Conservation (phyloP, 805 yeast genomes). For the Yamadazyma laniorum region DNA sequence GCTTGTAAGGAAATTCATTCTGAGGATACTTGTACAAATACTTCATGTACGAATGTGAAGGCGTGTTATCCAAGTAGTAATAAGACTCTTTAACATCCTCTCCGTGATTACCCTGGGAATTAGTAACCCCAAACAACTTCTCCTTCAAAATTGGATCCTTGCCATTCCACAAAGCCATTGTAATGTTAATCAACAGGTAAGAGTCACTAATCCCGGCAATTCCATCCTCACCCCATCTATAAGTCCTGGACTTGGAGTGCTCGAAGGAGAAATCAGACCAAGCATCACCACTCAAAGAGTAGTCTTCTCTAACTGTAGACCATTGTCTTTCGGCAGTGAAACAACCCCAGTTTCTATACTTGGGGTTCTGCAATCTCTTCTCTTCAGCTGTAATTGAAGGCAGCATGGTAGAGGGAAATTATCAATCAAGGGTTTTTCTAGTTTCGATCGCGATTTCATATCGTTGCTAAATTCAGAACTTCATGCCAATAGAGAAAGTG, state of each 20-base stretch:
- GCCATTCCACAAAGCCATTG: slow-evolving; percentile 92
- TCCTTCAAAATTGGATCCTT: slow-evolving; percentile 83
- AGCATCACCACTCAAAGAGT: slow-evolving; percentile 82
- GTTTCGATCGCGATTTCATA: slow-evolving; percentile 5
- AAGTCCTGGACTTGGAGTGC: slow-evolving; percentile 74
- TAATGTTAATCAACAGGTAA: slow-evolving; percentile 70
- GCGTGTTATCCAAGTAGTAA: slow-evolving; percentile 86
- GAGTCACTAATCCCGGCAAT: slow-evolving; percentile 86
- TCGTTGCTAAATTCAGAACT: slow-evolving; percentile 5
- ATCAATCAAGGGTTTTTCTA: not conserved
- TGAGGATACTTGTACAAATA: slow-evolving; percentile 93
- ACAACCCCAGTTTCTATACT: slow-evolving; percentile 89
- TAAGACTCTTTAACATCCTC: slow-evolving; percentile 89
- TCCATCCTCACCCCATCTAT: slow-evolving; percentile 97
- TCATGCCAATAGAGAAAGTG: too few relatives aligned
- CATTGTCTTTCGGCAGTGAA: slow-evolving; percentile 85
- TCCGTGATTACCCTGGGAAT: slow-evolving; percentile 93
- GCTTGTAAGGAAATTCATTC: slow-evolving; percentile 73
- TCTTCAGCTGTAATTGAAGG: slow-evolving; percentile 34
- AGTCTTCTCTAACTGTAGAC: slow-evolving; percentile 87
- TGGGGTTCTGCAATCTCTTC: slow-evolving; percentile 32
- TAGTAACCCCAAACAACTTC: slow-evolving; percentile 82
- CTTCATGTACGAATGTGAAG: slow-evolving; percentile 90
- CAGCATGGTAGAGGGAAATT: not conserved
- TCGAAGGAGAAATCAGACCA: slow-evolving; percentile 89